Base-by-base conservation (phyloP, 1,284 basidiomycete genomes). In the Acaromyces ingoldii region DNA sequence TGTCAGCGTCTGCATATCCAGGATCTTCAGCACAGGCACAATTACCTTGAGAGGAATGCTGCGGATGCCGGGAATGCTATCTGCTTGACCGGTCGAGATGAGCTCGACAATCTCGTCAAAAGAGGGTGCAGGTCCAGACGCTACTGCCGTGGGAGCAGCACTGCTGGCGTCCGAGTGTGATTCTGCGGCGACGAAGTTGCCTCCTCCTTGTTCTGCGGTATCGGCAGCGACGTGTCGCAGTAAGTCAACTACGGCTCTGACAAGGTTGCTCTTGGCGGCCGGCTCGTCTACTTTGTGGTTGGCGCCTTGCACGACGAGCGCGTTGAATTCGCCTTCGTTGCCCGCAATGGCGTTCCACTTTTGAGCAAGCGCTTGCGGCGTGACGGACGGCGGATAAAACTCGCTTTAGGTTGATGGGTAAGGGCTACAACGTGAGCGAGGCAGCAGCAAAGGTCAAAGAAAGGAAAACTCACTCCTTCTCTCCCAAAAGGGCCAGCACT, bases 91-190 rank as follows among this genome's bases (percentile, higher is more conserved):
- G 0, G 64, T 72, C 10, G 71, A 58, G 49, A 75, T 74, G 29
- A 75, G 59, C 49, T 75, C 72, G 5, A 70, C 71, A 21, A 75
- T 70, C 1, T 62, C 61, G 33, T 71, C 63, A 43, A 75, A 75
- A 0, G 68, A 68, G 4, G 49, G 33, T 2, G 33, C 7, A 25
- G 43, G 26, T n/a, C 36, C n/a, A 9, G 17, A 19, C 6, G 24
- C 34, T 11, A 13, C 3, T 34, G 26, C 30, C 11, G 46, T 4
- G 11, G 22, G 7, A 6, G n/a, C 11, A 3, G 44, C 38, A 24
- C 38, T 19, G 46, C 38, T 44, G 46, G 25, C 1, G 34, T 38
- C 13, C 31, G 15, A 30, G 30, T 40, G 19, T 17, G 21, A 22
- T 10, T 4, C 22, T 24, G 5, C 17, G 34, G 4, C 24, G 17